Conservation (phyloP, 2,329 filamentous ascomycete genomes). For the Zasmidium citrigriseum region DNA sequence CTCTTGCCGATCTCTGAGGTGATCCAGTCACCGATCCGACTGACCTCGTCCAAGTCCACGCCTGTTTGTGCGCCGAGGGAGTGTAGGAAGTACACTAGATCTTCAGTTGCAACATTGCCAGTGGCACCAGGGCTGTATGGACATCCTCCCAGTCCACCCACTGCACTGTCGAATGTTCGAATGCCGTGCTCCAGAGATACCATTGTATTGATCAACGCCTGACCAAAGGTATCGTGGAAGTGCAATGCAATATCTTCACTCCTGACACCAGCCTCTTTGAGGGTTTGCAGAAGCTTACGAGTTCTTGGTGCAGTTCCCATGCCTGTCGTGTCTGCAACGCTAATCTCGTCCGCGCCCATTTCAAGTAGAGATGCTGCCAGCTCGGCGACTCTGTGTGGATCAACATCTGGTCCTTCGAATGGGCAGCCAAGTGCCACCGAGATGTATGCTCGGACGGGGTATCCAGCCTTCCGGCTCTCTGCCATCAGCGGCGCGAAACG, state of each 20-base stretch:
- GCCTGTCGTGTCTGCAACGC: conserved; percentile 85
- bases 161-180: conserved; percentile 75
- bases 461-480: conserved; percentile 63
- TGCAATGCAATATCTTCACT: conserved; percentile 73
- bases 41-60: conserved; percentile 66
- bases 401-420: conserved; percentile 65
- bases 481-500: conserved; percentile 71
- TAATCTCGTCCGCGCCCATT: conserved; percentile 88
- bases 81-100: conserved; percentile 75
- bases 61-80: conserved; percentile 74
- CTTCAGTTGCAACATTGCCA: conserved; percentile 83
- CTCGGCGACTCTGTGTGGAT: conserved; percentile 61
- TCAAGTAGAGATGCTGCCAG: conserved; percentile 69
- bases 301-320: conserved; percentile 81
- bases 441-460: conserved; percentile 76
- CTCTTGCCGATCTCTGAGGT: conserved; percentile 61
- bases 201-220: conserved; percentile 79
- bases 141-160: conserved; percentile 80
- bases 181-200: conserved; percentile 77
- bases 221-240: conserved; percentile 87
- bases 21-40: conserved; percentile 73
- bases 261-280: conserved; percentile 67
- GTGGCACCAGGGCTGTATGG: conserved; percentile 84
- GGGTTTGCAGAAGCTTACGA: conserved; percentile 62
- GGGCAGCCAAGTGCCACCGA: conserved; percentile 81